phyloP scores from a whole-genome alignment of 192 early-diverging fungal genomes.

The Diversispora eburnea region DNA sequence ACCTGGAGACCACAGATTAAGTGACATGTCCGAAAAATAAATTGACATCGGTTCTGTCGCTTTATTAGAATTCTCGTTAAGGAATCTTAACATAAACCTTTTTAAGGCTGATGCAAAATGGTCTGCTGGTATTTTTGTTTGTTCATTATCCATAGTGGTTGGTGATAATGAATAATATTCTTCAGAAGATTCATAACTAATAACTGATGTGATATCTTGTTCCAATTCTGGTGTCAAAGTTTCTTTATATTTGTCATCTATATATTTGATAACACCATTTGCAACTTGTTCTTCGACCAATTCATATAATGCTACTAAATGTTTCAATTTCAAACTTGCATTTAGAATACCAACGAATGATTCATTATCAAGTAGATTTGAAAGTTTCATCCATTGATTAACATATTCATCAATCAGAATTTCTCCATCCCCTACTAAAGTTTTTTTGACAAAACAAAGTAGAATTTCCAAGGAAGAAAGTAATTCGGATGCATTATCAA shows the following conservation, averaged over 20 bases:
- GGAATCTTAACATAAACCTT: conserved; percentile 17
- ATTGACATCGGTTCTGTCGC: background rate
- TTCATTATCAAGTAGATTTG: background rate
- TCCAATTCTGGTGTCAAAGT: background rate
- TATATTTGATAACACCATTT: background rate
- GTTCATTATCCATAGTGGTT: background rate
- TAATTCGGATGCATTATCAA: conserved; percentile 6
- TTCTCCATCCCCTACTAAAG: background rate
- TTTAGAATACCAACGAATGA: background rate
- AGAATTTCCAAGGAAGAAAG: conserved; percentile 29
- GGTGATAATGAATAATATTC: too few species aligned
- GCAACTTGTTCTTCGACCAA: conserved; percentile 26
- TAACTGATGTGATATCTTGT: background rate
- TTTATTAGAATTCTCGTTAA: background rate
- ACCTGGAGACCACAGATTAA: background rate
- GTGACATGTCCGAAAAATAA: background rate
- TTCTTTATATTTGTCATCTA: conserved; percentile 25
- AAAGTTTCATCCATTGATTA: conserved; percentile 27
- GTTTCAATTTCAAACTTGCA: conserved; percentile 3
- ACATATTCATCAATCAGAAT: conserved; percentile 20
- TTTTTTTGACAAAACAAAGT: conserved; percentile 29
- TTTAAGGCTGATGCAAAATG: conserved; percentile 14
- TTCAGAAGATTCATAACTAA: background rate
- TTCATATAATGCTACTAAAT: conserved; percentile 28
- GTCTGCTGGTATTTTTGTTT: conserved; percentile 3